Conservation (phyloP, 805 yeast species). For the Spathaspora arborariae region DNA sequence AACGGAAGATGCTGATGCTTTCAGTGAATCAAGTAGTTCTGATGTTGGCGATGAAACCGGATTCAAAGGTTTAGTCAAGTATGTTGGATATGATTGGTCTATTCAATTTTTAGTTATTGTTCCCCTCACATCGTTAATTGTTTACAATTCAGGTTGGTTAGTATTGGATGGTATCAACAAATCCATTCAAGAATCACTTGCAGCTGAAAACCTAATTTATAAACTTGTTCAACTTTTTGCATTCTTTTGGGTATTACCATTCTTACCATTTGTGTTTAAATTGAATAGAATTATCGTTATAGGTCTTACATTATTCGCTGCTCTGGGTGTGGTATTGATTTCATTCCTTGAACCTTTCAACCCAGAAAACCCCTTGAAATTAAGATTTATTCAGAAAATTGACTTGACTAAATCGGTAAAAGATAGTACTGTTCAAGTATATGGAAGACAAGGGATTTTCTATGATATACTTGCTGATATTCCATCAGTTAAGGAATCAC, state of each 20-base stretch:
- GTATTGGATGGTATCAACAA: conserved; percentile 64
- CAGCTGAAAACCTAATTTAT: conserved; percentile 36
- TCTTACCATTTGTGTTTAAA: conserved; percentile 68
- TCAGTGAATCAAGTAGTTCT: conserved; percentile 5
- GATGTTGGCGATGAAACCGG: conserved; percentile 5
- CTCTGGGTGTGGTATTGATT: conserved; percentile 35
- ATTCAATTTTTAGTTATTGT: conserved; percentile 66
- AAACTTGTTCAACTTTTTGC: conserved; percentile 24
- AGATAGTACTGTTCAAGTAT: conserved; percentile 40
- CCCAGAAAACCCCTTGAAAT: conserved; percentile 59
- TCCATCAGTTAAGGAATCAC: conserved; percentile 53
- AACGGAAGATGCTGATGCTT: conserved; percentile 1
- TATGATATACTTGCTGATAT: conserved; percentile 49
- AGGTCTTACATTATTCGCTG: conserved; percentile 33
- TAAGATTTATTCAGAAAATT: conserved; percentile 63
- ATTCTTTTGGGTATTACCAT: conserved; percentile 39
- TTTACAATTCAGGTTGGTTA: conserved; percentile 54
- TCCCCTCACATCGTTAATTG: conserved; percentile 56
- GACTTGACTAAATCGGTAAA: conserved; percentile 35
- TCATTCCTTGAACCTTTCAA: conserved; percentile 56
- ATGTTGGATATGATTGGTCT: conserved; percentile 73
- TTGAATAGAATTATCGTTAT: conserved; percentile 49
- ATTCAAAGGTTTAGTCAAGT: not conserved
- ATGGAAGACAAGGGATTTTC: conserved; percentile 49
- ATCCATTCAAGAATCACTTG: conserved; percentile 63